Conservation (phyloP, 2,329 filamentous ascomycete species). For the Teratosphaeria destructans region DNA sequence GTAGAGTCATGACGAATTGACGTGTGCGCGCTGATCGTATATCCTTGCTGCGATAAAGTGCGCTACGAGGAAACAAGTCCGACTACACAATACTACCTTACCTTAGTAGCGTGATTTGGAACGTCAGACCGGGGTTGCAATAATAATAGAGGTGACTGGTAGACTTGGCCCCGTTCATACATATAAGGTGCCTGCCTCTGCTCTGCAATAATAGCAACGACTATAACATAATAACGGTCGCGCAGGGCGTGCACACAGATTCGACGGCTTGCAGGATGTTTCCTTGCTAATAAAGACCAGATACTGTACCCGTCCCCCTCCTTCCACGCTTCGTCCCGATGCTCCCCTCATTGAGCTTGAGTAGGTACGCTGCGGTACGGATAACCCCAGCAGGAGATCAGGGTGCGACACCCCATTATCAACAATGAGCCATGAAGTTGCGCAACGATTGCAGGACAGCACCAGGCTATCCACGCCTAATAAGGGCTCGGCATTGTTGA, state of each 20-base stretch:
- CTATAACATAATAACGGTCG: neutral
- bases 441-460: neutral
- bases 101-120: neutral
- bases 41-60: neutral
- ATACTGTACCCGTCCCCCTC: neutral
- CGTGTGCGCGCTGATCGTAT: neutral
- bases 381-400: neutral
- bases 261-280: neutral
- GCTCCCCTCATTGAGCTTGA: neutral
- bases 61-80: neutral
- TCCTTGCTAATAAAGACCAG: neutral
- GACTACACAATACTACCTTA: neutral
- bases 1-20: neutral
- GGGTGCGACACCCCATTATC: neutral
- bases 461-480: neutral
- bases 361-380: neutral
- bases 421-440: slow-evolving; percentile 3
- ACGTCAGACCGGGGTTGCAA: neutral
- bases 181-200: neutral
- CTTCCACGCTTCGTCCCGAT: neutral
- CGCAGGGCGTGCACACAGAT: neutral
- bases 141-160: neutral
- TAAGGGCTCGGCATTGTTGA: slow-evolving; percentile 1
- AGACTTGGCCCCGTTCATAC: neutral
- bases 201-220: neutral